phyloP scores from a whole-genome alignment of 345 rosid species.

The Citrus trifoliata region DNA sequence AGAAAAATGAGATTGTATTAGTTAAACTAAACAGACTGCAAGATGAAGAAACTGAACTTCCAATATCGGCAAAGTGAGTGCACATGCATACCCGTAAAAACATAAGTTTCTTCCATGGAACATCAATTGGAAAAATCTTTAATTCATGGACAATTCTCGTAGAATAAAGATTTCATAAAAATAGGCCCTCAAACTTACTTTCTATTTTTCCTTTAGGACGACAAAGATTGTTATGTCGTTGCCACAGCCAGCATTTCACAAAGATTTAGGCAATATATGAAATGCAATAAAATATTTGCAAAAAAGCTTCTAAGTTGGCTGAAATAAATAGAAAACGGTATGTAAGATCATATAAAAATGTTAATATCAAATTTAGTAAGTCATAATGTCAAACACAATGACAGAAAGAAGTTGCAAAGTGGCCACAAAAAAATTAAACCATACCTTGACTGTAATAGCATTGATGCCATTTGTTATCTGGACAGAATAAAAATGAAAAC shows the following conservation, averaged over 20 bases:
- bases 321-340: not conserved
- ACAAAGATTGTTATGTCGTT: not conserved
- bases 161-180: not conserved
- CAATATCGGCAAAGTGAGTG: no score
- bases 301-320: not conserved
- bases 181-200: not conserved
- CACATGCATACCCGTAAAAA: not conserved
- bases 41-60: not conserved
- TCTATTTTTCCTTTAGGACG: not conserved
- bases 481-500: conserved; percentile 15
- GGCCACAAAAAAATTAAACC: not conserved
- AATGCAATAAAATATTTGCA: not conserved
- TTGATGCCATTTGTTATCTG: conserved; percentile 66
- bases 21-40: not conserved
- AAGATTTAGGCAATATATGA: not conserved
- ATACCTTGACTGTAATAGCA: conserved; percentile 89
- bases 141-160: not conserved
- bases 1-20: not conserved
- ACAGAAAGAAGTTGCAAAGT: not conserved
- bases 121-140: not conserved
- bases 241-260: not conserved
- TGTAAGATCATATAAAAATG: not conserved
- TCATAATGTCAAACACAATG: not conserved
- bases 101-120: not conserved
- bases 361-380: not conserved